Evolutionary conservation across 805 yeast species (phyloP).

Genomic region (Yueomyces sp.): DNA sequence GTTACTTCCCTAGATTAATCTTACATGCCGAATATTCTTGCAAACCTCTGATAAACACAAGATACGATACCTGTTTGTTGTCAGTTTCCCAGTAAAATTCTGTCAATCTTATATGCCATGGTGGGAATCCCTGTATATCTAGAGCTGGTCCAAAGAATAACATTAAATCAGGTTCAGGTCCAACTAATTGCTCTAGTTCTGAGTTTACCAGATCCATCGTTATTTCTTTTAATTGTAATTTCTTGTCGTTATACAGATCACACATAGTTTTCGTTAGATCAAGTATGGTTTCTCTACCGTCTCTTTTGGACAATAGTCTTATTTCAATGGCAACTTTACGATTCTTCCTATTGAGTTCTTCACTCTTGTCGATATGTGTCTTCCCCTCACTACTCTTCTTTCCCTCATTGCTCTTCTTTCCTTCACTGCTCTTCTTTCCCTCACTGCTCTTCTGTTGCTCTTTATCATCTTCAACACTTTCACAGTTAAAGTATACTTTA

Average conservation of each 20-base stretch:
- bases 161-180: conserved; percentile 85
- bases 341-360: conserved; percentile 3
- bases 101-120: conserved; percentile 89
- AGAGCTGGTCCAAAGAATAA: conserved; percentile 75
- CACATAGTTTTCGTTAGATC: conserved; percentile 80
- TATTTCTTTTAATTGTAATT: conserved; percentile 51
- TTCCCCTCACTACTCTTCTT: neutral
- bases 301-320: conserved; percentile 54
- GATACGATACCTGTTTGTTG: conserved; percentile 65
- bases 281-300: conserved; percentile 84
- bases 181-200: conserved; percentile 61
- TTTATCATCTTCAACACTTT: conserved; percentile 21
- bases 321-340: conserved; percentile 43
- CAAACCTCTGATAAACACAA: conserved; percentile 69
- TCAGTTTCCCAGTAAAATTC: conserved; percentile 89
- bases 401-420: conserved; percentile 13
- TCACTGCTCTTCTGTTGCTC: neutral
- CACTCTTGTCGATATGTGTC: no score
- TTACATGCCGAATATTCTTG: conserved; percentile 68
- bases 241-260: conserved; percentile 49
- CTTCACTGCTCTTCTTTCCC: neutral
- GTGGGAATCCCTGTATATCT: conserved; percentile 90
- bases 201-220: conserved; percentile 64
- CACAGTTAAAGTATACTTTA: conserved; percentile 27
- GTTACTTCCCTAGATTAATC: conserved; percentile 72